Base-by-base conservation (phyloP, 768 basidiomycete genomes). In the Trichaptum fuscoviolaceum region DNA sequence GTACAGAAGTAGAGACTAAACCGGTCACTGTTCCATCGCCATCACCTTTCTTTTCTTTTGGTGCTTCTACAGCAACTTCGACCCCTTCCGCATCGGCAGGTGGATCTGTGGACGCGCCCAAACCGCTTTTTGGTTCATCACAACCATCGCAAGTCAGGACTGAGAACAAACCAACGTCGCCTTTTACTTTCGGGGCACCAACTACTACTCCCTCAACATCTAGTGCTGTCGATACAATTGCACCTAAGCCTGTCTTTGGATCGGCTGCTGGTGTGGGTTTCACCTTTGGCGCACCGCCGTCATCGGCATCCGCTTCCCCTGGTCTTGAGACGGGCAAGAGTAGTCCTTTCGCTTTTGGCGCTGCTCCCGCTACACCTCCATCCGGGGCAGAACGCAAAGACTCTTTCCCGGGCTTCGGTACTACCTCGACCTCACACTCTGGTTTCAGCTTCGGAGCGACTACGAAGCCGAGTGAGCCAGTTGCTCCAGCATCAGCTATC, bases 161-260 rank as follows among this genome's bases (percentile, higher is more conserved):
- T 70, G 73, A 65, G 35, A 67, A 66, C 30, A 60, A 69, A 52
- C 69, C 71, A 61, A 63, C 76, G 18, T 71, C 74, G 23, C 69
- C 74, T 12, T 88, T 88, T 71, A 72, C 79, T 6, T 87, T 89
- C 69, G 81, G 80, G 15, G 72, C 69, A 62, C 67, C 73, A 10
- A 72, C 73, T 26, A 70, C 68, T 10, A 64, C 64, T 27, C 69
- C 73, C 3, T 12, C 42, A 12, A 52, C 42, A 15, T 4, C 42
- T 20, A 52, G 15, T 52, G 20, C 42, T 15, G 42, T 20, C 20
- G 20, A 52, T 52, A 52, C 42, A 52, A 20, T 52, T 52, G 42
- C 42, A 52, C 42, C 42, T 20, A 52, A 52, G 10, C 42, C 42
- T 52, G 10, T 52, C 15, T 52, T 52, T 52, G 42, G 42, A 23